Evolutionary conservation across 2,329 filamentous ascomycete genomes (phyloP), one percentile per base, ranked within the genome.

Genomic region (Lasiodiplodia gonubiensis): DNA sequence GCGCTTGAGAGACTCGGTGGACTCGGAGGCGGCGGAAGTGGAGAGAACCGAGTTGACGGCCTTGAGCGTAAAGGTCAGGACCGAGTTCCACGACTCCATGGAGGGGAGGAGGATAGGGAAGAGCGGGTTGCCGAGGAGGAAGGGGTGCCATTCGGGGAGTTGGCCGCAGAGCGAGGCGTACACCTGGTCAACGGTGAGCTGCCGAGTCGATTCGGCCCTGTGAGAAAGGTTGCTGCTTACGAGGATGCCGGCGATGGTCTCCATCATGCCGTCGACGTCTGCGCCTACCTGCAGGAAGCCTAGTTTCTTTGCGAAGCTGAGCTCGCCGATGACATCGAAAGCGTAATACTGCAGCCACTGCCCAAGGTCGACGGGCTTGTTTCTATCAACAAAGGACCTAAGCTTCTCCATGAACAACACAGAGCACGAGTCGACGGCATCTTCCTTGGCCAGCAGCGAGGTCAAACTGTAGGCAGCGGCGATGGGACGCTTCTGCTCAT

Each of bases 271-370:
- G 63, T 79, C 78, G 33, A 82, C 73, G 66, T 83, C 81, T 21
- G 71, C 70, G 0, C 78, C 80, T 54, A 76, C 69, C 64, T 82
- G 76, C 57, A 82, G 74, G 70, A 83, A 82, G 0, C 80, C 81
- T 8, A 82, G 74, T n/a, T 75, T 75, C 69, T 78, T 76, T 21
- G 76, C 75, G 69, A 81, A 82, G 0, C 77, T 80, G 64, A 82
- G 71, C 51, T 81, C 76, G 1, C 78, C 78, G 0, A 83, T 70
- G 7, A 81, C 78, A 48, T 82, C 80, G 49, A 82, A 80, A 0
- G 79, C 78, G 52, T 76, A 81, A 48, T 74, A 78, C 39, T 76
- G 71, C 54, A 76, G 59, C 75, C 75, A 77, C 27, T 69, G 59
- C 1, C 74, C 74, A 21, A 75, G 57, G 48, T 77, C 72, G 18